phyloP scores from a whole-genome alignment of 208 protist species.

The Trypanosomatidae sp. region DNA sequence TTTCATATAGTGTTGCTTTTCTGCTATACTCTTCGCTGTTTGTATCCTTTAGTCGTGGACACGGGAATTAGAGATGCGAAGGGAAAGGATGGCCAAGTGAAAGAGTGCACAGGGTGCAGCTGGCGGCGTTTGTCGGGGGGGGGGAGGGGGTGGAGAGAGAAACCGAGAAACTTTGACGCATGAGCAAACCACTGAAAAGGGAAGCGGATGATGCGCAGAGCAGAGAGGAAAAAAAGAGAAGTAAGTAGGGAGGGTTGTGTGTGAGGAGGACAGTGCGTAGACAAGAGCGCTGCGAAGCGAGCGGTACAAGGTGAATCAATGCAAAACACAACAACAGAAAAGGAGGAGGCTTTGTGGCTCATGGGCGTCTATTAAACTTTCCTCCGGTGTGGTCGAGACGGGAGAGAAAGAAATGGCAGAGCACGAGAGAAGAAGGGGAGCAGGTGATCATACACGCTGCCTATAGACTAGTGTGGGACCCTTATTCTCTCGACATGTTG shows the following conservation, averaged over 20 bases:
- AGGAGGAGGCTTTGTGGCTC: not conserved
- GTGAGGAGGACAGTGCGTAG: not conserved
- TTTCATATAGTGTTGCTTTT: not conserved
- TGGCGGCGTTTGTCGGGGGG: not conserved
- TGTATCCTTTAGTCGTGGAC: not conserved
- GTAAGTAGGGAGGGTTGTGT: not conserved
- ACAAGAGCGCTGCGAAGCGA: not conserved
- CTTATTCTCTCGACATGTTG: not conserved
- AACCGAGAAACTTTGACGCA: not conserved
- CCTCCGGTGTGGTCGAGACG: not conserved
- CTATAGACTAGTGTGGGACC: not conserved
- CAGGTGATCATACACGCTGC: not conserved
- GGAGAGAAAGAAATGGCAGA: not conserved
- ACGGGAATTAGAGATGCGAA: not conserved
- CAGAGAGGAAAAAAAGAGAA: not conserved
- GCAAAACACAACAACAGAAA: not conserved
- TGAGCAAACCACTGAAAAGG: not conserved
- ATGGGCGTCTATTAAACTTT: not conserved
- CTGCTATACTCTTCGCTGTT: not conserved
- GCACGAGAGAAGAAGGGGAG: not conserved
- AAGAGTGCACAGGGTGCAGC: not conserved
- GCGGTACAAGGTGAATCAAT: not conserved
- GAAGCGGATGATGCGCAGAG: not conserved
- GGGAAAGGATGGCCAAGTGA: not conserved
- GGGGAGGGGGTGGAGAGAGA: not conserved